Evolutionary conservation across 495 filamentous ascomycete genomes (phyloP).

Genomic region (Aspergillus egyptiacus): DNA sequence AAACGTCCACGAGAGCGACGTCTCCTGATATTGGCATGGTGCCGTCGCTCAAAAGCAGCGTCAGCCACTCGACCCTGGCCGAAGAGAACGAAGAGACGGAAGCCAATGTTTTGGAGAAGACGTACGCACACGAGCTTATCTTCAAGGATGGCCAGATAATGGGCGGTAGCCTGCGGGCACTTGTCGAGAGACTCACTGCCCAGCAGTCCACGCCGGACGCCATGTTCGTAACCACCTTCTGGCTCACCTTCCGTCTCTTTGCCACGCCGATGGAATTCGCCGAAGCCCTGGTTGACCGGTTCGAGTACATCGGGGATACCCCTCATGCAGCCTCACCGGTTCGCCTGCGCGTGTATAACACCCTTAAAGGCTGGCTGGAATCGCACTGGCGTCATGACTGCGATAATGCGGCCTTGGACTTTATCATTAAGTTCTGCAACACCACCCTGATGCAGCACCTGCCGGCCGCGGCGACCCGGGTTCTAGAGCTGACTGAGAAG

Average conservation of each 20-base stretch:
- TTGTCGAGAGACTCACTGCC: constrained; percentile 89
- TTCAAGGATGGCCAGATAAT: constrained; percentile 95
- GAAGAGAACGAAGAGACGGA: constrained; percentile 75
- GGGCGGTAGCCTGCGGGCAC: constrained; percentile 81
- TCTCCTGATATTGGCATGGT: constrained; percentile 65
- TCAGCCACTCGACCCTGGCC: constrained; percentile 55
- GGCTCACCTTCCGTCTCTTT: constrained; percentile 94
- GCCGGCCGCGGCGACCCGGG: constrained; percentile 70
- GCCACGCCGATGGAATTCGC: constrained; percentile 76
- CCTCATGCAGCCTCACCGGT: constrained; percentile 69
- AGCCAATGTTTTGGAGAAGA: constrained; percentile 74
- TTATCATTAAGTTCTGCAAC: constrained; percentile 74
- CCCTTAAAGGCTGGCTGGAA: constrained; percentile 96
- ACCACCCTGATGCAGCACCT: constrained; percentile 59
- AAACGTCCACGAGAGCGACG: constrained; percentile 81
- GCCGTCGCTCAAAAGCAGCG: constrained; percentile 48
- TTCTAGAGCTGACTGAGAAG: constrained; percentile 73
- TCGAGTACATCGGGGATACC: constrained; percentile 81
- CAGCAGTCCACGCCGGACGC: constrained; percentile 91
- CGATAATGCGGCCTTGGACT: constrained; percentile 65
- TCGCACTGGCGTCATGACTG: constrained; percentile 84
- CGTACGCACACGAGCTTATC: constrained; percentile 82
- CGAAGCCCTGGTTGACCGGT: constrained; percentile 76
- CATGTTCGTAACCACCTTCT: constrained; percentile 90
- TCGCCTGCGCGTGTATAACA: constrained; percentile 87